Conservation (phyloP, 75 land plant genomes). For the Larix kaempferi region DNA sequence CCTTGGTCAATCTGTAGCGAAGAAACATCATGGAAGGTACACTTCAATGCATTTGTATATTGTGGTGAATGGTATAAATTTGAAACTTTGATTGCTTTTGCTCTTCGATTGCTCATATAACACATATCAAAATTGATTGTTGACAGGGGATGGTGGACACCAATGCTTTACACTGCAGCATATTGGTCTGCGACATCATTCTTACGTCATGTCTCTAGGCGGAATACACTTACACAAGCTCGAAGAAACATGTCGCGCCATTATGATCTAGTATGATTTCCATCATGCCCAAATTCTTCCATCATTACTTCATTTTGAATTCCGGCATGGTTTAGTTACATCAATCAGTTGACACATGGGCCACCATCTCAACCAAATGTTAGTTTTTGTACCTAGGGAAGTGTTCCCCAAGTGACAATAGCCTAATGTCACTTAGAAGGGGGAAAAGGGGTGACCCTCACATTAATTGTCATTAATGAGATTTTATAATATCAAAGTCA, state of each 20-base stretch:
- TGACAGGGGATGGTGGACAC: slow-evolving; percentile 94
- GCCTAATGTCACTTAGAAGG: too few relatives aligned
- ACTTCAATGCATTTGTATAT: background rate
- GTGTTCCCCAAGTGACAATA: too few relatives aligned
- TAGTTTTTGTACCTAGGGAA: too few relatives aligned
- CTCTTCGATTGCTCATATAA: background rate
- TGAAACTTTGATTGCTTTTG: background rate
- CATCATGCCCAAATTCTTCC: too few relatives aligned
- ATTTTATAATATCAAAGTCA: too few relatives aligned
- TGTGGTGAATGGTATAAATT: background rate
- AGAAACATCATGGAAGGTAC: slow-evolving; percentile 30
- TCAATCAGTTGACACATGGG: too few relatives aligned
- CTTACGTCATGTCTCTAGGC: slow-evolving; percentile 58
- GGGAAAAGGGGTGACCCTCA: too few relatives aligned
- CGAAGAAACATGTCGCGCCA: slow-evolving; percentile 86
- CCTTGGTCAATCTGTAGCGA: slow-evolving; percentile 20
- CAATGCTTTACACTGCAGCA: slow-evolving; percentile 69
- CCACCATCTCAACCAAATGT: too few relatives aligned
- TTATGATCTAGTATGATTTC: slow-evolving; percentile 67
- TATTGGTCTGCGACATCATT: slow-evolving; percentile 75
- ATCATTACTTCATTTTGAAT: too few relatives aligned
- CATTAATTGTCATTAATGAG: too few relatives aligned
- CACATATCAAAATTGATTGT: background rate
- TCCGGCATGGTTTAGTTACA: too few relatives aligned
- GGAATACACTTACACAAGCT: slow-evolving; percentile 80